phyloP scores from a whole-genome alignment of 352 stramenopile genomes.

The Phytopythium mirpurense region DNA sequence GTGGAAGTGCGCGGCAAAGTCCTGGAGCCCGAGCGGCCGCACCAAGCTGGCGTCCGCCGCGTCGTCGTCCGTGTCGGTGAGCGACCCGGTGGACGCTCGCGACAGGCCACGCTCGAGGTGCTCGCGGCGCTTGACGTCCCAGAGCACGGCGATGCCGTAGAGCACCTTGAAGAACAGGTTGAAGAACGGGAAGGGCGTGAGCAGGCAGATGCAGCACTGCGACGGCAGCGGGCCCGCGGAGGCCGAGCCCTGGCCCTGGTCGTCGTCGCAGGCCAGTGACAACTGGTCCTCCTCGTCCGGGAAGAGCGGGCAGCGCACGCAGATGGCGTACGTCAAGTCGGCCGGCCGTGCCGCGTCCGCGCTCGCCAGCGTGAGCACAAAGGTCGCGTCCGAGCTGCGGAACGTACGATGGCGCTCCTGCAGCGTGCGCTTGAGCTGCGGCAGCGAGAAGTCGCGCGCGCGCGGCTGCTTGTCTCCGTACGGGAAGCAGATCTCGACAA shows the following conservation, averaged over 20 bases:
- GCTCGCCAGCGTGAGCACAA: conserved; percentile 66
- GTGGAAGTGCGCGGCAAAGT: conserved; percentile 67
- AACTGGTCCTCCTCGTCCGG: conserved; percentile 38
- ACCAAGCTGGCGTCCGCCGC: conserved; percentile 10
- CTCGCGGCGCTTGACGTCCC: conserved; percentile 48
- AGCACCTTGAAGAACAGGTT: conserved; percentile 83
- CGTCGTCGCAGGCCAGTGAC: background rate
- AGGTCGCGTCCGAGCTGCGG: conserved; percentile 55
- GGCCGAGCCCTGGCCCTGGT: no score
- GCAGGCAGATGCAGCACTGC: conserved; percentile 70
- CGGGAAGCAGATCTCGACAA: conserved; percentile 75
- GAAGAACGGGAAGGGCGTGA: conserved; percentile 80
- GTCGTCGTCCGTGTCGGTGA: background rate
- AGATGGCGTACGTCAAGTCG: conserved; percentile 68
- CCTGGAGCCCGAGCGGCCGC: conserved; percentile 28
- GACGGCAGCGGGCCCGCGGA: conserved; percentile 9
- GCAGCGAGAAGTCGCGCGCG: conserved; percentile 48
- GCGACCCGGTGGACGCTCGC: background rate
- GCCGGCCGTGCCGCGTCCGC: conserved; percentile 26
- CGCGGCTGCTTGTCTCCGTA: conserved; percentile 40
- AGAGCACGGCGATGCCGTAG: conserved; percentile 67
- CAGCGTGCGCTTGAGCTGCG: conserved; percentile 45
- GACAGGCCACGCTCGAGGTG: conserved; percentile 17
- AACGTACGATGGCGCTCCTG: conserved; percentile 70
- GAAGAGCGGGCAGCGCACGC: conserved; percentile 56